Percentiles rank a stretch among this genome's conserved stretches.
Evolutionary conservation across 1,284 basidiomycete species (phyloP).

Genomic region (Tylopilus sp.): DNA sequence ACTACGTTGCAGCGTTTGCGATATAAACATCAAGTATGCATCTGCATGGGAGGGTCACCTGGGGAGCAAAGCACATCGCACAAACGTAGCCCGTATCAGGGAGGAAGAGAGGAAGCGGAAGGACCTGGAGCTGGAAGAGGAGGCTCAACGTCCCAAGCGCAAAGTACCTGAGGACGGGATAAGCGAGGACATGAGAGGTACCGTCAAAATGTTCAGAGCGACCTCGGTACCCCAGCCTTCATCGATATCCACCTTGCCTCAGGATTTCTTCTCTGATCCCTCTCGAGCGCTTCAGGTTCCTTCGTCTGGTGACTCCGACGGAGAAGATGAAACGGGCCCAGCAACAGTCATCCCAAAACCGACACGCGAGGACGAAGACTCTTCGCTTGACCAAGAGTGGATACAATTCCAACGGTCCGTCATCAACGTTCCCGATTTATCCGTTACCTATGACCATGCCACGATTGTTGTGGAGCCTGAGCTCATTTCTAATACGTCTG

Average conservation of each 20-base stretch:
- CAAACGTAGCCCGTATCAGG: conserved; percentile 52
- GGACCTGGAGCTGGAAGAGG: conserved; percentile 36
- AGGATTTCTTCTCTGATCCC: conserved; percentile 78
- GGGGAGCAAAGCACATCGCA: conserved; percentile 74
- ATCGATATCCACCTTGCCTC: conserved; percentile 43
- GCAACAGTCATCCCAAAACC: neutral
- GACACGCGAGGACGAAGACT: conserved; percentile 16
- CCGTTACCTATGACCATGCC: conserved; percentile 59
- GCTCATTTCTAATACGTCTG: conserved; percentile 42
- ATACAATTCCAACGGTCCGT: conserved; percentile 65
- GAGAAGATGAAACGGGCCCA: conserved; percentile 38
- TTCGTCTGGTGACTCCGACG: conserved; percentile 41
- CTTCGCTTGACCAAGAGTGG: conserved; percentile 60
- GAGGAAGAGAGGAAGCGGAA: conserved; percentile 49
- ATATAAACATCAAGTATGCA: conserved; percentile 61
- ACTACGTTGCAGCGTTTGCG: conserved; percentile 67
- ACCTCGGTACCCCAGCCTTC: conserved; percentile 21
- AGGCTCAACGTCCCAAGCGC: conserved; percentile 31
- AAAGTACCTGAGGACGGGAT: conserved; percentile 39
- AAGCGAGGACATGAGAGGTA: neutral
- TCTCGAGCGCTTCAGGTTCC: conserved; percentile 43
- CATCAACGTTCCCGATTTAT: conserved; percentile 38
- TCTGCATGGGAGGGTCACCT: conserved; percentile 82
- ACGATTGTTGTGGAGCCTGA: conserved; percentile 69
- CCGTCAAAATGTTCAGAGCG: conserved; percentile 35